A percentile compares a stretch with the other conserved stretches of the same genome.
These are phyloP conservation scores for Debaryomycetaceae sp. DNA, from an alignment of 1,139 yeast genomes.

Conservation along the genomic window DNA sequence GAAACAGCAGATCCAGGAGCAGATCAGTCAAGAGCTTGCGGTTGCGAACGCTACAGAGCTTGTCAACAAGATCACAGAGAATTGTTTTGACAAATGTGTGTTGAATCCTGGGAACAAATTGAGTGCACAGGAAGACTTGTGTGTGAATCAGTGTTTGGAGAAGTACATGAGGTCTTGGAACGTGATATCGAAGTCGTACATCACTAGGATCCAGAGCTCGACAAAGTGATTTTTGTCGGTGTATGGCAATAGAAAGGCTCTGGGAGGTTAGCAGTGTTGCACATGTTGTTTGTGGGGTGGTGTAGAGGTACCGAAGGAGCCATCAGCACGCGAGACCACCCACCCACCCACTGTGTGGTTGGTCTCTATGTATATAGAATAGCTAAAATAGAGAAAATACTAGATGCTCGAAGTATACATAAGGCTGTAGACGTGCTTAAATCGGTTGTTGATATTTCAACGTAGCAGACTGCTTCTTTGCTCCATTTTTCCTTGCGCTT, in stretches of 20 bases:
- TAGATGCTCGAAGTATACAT: too few species aligned
- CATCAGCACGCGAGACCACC: neutral
- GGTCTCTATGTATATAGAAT: neutral
- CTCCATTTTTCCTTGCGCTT: too few species aligned
- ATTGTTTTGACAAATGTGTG: slow-evolving; percentile 81
- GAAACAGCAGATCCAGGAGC: slow-evolving; percentile 64
- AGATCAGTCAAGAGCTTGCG: slow-evolving; percentile 79
- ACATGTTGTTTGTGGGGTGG: neutral
- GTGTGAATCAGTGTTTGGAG: slow-evolving; percentile 75
- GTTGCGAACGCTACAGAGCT: slow-evolving; percentile 86
- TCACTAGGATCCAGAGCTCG: slow-evolving; percentile 59
- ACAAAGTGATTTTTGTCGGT: slow-evolving; percentile 2
- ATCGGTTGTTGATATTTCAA: too few species aligned
- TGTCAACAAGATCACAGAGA: slow-evolving; percentile 82
- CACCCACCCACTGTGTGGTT: neutral
- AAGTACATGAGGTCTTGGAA: slow-evolving; percentile 94
- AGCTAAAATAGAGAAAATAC: too few species aligned
- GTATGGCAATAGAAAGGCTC: too few species aligned
- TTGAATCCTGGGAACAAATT: slow-evolving; percentile 45
- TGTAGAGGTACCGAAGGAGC: neutral
- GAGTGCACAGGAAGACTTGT: slow-evolving; percentile 34
- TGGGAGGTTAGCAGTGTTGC: too few species aligned
- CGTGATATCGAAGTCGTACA: slow-evolving; percentile 70
- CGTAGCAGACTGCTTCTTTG: too few species aligned
- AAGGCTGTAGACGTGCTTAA: too few species aligned